A percentile compares a stretch with the other conserved stretches of the same genome.
Conservation (phyloP, 257 asterid genomes). For the Oldenlandia corymbosa region DNA sequence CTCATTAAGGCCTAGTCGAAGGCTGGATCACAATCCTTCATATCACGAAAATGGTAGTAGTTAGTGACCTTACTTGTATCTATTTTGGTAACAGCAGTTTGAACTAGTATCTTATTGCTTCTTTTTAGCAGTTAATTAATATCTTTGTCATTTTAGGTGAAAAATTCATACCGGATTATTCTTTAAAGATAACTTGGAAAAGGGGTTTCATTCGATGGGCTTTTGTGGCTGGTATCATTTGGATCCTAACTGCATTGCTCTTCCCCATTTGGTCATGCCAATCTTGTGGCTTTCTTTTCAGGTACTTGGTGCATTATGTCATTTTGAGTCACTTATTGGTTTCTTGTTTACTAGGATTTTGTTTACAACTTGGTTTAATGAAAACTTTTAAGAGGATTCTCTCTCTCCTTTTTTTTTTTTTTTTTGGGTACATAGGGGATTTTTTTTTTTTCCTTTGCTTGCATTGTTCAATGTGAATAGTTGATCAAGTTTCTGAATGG, state of each 20-base stretch:
- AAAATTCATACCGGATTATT: conserved; percentile 28
- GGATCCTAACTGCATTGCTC: conserved; percentile 34
- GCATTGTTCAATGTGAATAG: neutral
- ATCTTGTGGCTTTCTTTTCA: conserved; percentile 37
- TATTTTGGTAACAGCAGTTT: neutral
- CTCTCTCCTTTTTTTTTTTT: neutral
- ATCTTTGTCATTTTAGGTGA: conserved; percentile 14
- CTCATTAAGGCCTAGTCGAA: conserved; percentile 33
- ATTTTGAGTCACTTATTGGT: neutral
- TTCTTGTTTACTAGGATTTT: neutral
- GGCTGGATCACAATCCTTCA: conserved; percentile 22
- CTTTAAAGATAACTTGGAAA: conserved; percentile 39
- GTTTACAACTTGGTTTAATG: neutral
- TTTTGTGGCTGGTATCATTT: conserved; percentile 39
- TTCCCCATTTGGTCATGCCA: conserved; percentile 51
- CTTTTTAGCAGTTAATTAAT: neutral
- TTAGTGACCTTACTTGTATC: neutral
- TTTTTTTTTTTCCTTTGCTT: too few relatives aligned
- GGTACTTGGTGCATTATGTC: conserved; percentile 16
- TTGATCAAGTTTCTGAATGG: neutral
- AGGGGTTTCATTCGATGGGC: conserved; percentile 40
- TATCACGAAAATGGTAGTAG: conserved; percentile 27
- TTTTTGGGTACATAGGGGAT: too few relatives aligned
- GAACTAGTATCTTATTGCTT: neutral
- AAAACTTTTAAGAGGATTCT: neutral